These are phyloP conservation scores for Mycena vulgaris DNA, from an alignment of 768 basidiomycete species.

Conservation along the genomic window DNA sequence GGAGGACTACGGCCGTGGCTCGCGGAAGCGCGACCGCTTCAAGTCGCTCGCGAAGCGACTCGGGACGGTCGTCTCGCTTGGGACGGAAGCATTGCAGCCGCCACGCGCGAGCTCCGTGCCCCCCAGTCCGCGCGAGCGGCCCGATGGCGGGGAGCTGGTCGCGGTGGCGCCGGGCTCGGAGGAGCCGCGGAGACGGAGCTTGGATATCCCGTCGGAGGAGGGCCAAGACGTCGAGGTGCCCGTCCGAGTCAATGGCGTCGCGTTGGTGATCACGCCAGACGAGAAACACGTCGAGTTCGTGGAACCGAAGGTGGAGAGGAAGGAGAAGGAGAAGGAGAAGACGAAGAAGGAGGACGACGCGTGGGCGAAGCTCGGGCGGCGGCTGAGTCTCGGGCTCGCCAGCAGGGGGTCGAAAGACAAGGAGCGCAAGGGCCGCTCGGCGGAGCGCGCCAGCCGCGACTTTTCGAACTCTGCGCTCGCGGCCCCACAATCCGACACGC, in stretches of 20 bases:
- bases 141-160: slow-evolving; percentile 44
- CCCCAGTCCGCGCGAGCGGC: slow-evolving; percentile 50
- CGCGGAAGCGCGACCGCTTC: slow-evolving; percentile 82
- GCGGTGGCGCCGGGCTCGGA: slow-evolving; percentile 55
- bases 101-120: slow-evolving; percentile 76
- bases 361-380: slow-evolving; percentile 77
- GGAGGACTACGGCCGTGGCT: slow-evolving; percentile 78
- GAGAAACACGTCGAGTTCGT: slow-evolving; percentile 55
- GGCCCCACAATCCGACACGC: neutral
- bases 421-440: slow-evolving; percentile 53
- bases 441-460: slow-evolving; percentile 45
- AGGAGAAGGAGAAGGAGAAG: slow-evolving; percentile 58
- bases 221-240: slow-evolving; percentile 46
- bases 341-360: slow-evolving; percentile 57
- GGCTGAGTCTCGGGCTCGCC: slow-evolving; percentile 74
- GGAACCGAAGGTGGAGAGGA: slow-evolving; percentile 52
- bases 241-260: slow-evolving; percentile 47
- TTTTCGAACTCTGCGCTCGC: slow-evolving; percentile 18
- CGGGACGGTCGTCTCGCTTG: slow-evolving; percentile 52
- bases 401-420: slow-evolving; percentile 54
- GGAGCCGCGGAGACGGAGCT: slow-evolving; percentile 61
- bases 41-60: slow-evolving; percentile 81
- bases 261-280: slow-evolving; percentile 41
- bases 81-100: slow-evolving; percentile 45
- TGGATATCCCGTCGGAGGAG: slow-evolving; percentile 55